Base-by-base conservation (phyloP, 2,329 filamentous ascomycete species). In the Claviceps purpurea region DNA sequence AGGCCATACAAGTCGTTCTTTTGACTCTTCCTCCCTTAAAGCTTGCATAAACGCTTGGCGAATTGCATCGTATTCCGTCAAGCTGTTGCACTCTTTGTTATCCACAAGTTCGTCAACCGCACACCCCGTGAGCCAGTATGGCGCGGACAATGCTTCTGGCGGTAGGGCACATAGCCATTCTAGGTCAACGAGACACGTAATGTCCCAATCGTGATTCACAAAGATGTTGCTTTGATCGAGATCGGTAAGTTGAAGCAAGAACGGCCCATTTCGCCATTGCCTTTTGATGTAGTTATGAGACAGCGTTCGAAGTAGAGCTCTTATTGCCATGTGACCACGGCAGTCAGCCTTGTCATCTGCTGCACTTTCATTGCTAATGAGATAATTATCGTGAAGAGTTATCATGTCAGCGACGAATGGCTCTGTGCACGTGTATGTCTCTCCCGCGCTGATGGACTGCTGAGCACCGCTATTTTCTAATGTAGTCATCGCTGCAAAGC, bases 161-260 rank as follows among this genome's bases (percentile, higher is more conserved):
- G 59, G 59, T 4, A 59, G 57, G 22, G 64, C 55, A 54, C 60
- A 68, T 20, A 66, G 56, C 64, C 62, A 69, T 56, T 68, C 65
- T 20, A 64, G 59, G 53, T 69, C 65, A 16, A 69, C 62, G 1
- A 68, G 39, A 44, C 57, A 57, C 10, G 57, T 64, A 34, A 69
- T 57, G 47, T 69, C 66, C 64, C 64, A 67, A 26, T 67, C 48
- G 24, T 65, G 49, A 51, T 69, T 64, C 11, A 68, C 63, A 30
- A 69, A 60, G 30, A 70, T 62, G 47, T 69, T 69, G 40, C 64
- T 62, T 22, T 47, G 52, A 55, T 68, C 59, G 16, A 68, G 53
- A 51, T 69, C 63, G 20, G 62, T 65, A 41, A 68, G 48, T 34
- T 59, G 55, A 13, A 66, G 56, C 50, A 57, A 18, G 47, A 61